Base-by-base conservation (phyloP, 768 basidiomycete genomes). In the Tricholoma matsutake region DNA sequence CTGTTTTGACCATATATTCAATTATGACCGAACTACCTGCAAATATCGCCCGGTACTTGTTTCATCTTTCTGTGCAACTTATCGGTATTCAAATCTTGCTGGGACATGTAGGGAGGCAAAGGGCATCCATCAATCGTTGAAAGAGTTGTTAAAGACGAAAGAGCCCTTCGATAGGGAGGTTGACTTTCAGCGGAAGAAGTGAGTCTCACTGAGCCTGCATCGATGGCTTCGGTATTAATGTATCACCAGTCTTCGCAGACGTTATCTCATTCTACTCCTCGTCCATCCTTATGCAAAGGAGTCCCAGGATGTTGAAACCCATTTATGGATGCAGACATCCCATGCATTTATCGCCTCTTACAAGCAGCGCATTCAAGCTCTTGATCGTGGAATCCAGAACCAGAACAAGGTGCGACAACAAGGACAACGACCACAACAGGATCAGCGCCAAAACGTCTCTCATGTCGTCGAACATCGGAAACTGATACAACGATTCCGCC, bases 281-380 rank as follows among this genome's bases (percentile, higher is more conserved):
- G 71, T 85, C 20, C 78, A 90, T 68, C 88, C 91, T 1, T 84
- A 82, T 67, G 81, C 88, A 45, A 83, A 80, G 54, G 90, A 92
- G 72, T 86, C 88, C 53, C 86, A 87, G 69, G 89, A 92, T 75
- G 85, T 84, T 43, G 91, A 94, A 70, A 90, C 83, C 31, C 87
- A 90, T 64, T 82, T 96, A 8, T 96, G 94, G 94, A 92, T 94
- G 86, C 89, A 93, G 70, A 96, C 94, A 0, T 91, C 92, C 37
- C 91, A 96, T 74, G 81, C 84, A 39, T 85, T 94, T 75, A 96
- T 96, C 64, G 78, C 88, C 14, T 79, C 83, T 22, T 96, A 93
- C 80, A 94, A 95, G 72, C 83, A 88, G 63, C 85, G 81, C 52
- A 84, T 96, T 67, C 74, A 85, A 43, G 72, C 78, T 0, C 81